Evolutionary conservation across 1,139 yeast genomes (phyloP), one percentile per base, ranked within the genome.

Genomic region (Candida buenavistaensis): DNA sequence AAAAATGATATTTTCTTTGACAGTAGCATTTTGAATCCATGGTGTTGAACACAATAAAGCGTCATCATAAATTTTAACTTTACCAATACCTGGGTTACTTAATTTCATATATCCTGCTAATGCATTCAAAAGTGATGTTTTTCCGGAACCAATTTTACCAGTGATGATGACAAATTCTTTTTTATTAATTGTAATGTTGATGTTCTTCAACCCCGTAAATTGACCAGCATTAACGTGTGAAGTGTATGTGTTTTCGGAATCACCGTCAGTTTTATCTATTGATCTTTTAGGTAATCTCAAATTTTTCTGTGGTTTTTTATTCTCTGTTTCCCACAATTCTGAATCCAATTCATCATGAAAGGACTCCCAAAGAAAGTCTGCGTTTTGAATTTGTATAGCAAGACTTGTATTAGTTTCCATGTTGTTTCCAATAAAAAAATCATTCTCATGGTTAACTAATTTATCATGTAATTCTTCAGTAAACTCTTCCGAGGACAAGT

Each of bases 1-100:
- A 45, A 68, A 68, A 23, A 57, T 39, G 26, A 68, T 68, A 47
- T 68, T 68, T 26, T 65, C 66, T 32, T 68, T 54, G 14, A 68
- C 64, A 16, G 73, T 64, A n/a, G 73, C 57, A 43, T 68, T 68
- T 51, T 68, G 74, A 36, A 68, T 66, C 75, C 75, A 68, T 13
- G 72, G 71, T 9, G 55, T 46, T 9, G 64, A 52, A 39, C 72
- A 64, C 26, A 64, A 51, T 26, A 65, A 48, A 24, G 57, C 45
- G 20, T 55, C 59, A 16, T 59, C 60, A 35, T 56, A 50, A 11
- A 63, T 49, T 6, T 41, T 46, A 32, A 66, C 42, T 5, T 44
- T 35, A 17, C 70, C 72, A 2, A 17, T 17, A 6, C 19, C 19
- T 17, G 39, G 30, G 5, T 41, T 38, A 37, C 63, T 17, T 17